These are phyloP conservation scores for Candida cerambycidarum DNA, from an alignment of 805 yeast genomes.

Conservation along the genomic window DNA sequence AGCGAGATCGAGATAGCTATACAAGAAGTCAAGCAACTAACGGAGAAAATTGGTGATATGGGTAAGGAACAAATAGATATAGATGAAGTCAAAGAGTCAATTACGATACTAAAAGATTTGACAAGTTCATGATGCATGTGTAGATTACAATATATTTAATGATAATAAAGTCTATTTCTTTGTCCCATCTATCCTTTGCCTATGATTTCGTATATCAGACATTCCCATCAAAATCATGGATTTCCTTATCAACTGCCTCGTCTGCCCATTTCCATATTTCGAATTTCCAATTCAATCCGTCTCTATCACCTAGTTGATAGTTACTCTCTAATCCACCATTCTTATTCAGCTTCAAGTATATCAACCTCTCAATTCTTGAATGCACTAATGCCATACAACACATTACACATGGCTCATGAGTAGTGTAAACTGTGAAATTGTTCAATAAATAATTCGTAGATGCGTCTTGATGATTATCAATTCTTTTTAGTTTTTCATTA, in stretches of 20 bases:
- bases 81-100: not conserved
- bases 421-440: slow-evolving; percentile 74
- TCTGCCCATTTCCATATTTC: slow-evolving; percentile 74
- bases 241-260: too few species aligned
- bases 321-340: slow-evolving; percentile 58
- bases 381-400: slow-evolving; percentile 95
- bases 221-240: slow-evolving; percentile 2
- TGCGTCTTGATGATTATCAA: slow-evolving; percentile 1
- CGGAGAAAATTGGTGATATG: not conserved
- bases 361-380: slow-evolving; percentile 71
- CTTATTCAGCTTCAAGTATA: slow-evolving; percentile 51
- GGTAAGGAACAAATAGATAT: not conserved
- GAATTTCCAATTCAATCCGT: slow-evolving; percentile 81
- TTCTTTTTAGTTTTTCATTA: slow-evolving; percentile 45
- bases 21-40: slow-evolving; percentile 9
- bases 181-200: too few species aligned
- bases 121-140: not conserved
- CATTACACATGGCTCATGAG: slow-evolving; percentile 97
- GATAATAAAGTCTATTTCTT: too few species aligned
- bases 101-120: slow-evolving; percentile 6
- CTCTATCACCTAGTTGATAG: slow-evolving; percentile 72
- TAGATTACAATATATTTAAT: too few species aligned
- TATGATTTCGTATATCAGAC: too few species aligned
- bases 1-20: slow-evolving; percentile 9
- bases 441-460: slow-evolving; percentile 63